Evolutionary conservation across 306 rosid species (phyloP), one percentile per base, ranked within the genome.

Genomic region (Lagenaria siceraria): DNA sequence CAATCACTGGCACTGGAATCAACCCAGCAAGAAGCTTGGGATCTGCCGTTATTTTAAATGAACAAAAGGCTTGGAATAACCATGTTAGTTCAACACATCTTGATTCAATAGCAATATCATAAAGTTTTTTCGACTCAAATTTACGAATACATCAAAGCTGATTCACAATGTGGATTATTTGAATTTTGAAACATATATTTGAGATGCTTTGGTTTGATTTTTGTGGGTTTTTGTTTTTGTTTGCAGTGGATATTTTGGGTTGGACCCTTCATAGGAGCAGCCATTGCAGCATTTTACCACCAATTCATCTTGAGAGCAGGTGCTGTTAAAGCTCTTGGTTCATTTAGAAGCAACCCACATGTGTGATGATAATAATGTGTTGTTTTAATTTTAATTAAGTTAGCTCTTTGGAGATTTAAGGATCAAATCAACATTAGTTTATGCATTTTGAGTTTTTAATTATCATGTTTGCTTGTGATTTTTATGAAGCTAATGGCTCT

Each of bases 11-110:
- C 29, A 93, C 98, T 0, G 98, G 98, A 74, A 91, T 93, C 63
- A 93, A 93, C 87, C 98, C 98, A 0, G 98, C 98, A 29, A 91
- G 98, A 79, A 93, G 98, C 82, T 86, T 93, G 59, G 98, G 98
- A 74, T 83, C 98, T 35, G 98, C 98, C 29, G 92, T 91, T 51
- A 87, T 91, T 81, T 82, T 21, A 81, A 84, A 87, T 86, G 3
- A 90, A 1, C 46, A 74, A 25, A 76, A 84, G 60, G 79, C 89
- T 73, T 94, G 98, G 98, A 84, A 91, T 85, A 87, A 91, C 81
- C 97, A 91, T 1, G 98, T 93, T 77, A 80, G 94, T 83, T 25
- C 5, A 10, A n/a, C 4, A 33, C 48, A 7, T 60, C 18, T 54
- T 8, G 27, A n/a, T 54, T 54, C 11, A 8, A 18, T 18, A 52